Base-by-base conservation (phyloP, 371 early-diverging fungal species). In the Choanephora cucurbitarum region DNA sequence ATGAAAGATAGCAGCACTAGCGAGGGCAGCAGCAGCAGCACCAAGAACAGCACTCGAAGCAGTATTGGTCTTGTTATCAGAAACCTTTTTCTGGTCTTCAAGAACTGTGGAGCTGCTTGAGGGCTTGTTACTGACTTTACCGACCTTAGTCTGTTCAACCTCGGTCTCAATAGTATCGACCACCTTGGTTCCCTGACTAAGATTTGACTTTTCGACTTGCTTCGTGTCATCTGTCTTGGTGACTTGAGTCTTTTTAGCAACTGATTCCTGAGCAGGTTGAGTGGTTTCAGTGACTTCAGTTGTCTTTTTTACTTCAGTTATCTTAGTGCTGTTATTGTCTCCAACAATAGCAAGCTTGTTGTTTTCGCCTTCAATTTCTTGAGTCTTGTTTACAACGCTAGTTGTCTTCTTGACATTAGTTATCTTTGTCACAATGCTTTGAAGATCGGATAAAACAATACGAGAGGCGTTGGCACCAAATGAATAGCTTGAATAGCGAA, bases 401-500 rank as follows among this genome's bases (percentile, higher is more conserved):
- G 40, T 50, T 1, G 61, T 49, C 24, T 66, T 49, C 45, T 45
- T 57, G 37, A 55, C 45, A n/a, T 61, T 51, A 10, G 55, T 43
- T 18, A 66, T 52, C 50, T 57, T 61, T 8, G 45, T 40, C 15
- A 66, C 47, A 33, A 66, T 58, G 18, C 37, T 54, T 21, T 66
- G 54, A 4, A 66, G 17, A 33, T 66, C 62, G 10, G 52, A 46
- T 4, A 57, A 3, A 33, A 61, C 52, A 24, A 55, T 51, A 40
- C 61, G 57, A 24, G 61, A 61, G 3, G 58, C 58, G 15, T 50
- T 45, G 22, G 58, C 48, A 44, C 66, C 66, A 47, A 66, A 66
- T 0, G 66, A 66, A 22, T 55, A 88, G 11, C 81, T 73, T 67
- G 89, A 89, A 68, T 86, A 88, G 14, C 74, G 73, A 48, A 90